Conservation (phyloP, 1,139 yeast genomes). For the Saccharomycopsis phalli region DNA sequence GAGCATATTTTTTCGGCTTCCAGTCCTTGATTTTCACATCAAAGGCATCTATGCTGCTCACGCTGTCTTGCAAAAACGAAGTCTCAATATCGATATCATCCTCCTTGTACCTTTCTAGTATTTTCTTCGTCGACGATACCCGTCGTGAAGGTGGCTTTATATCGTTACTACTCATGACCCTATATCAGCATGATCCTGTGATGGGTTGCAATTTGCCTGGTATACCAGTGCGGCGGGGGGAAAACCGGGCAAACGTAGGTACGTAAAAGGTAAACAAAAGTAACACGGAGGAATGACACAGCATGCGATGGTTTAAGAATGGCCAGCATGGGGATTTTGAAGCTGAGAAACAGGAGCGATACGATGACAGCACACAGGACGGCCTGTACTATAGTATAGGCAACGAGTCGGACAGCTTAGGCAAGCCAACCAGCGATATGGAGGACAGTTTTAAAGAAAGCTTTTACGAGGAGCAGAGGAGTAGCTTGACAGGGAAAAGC, state of each 20-base stretch:
- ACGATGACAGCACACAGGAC: too few species aligned
- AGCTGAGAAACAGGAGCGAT: too few species aligned
- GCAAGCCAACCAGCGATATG: background rate
- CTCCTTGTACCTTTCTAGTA: conserved; percentile 11
- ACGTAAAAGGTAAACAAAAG: too few species aligned
- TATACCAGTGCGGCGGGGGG: too few species aligned
- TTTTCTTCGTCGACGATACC: conserved; percentile 1
- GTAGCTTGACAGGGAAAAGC: background rate
- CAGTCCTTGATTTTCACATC: conserved; percentile 14
- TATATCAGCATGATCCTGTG: background rate
- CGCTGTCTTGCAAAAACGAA: conserved; percentile 11
- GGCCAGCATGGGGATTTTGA: too few species aligned
- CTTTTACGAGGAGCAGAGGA: background rate
- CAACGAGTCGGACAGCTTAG: background rate
- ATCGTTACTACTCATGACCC: too few species aligned
- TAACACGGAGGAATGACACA: too few species aligned
- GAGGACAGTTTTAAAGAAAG: background rate
- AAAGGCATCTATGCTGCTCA: conserved; percentile 2
- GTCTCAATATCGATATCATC: conserved; percentile 11
- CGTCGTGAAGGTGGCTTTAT: too few species aligned
- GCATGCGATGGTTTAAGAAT: too few species aligned
- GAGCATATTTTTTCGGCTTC: conserved; percentile 4
- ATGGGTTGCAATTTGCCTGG: too few species aligned
- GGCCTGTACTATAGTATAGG: too few species aligned
- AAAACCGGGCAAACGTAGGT: too few species aligned